Conservation (phyloP, 371 early-diverging fungal species). For the Homolaphlyctis polyrhiza region DNA sequence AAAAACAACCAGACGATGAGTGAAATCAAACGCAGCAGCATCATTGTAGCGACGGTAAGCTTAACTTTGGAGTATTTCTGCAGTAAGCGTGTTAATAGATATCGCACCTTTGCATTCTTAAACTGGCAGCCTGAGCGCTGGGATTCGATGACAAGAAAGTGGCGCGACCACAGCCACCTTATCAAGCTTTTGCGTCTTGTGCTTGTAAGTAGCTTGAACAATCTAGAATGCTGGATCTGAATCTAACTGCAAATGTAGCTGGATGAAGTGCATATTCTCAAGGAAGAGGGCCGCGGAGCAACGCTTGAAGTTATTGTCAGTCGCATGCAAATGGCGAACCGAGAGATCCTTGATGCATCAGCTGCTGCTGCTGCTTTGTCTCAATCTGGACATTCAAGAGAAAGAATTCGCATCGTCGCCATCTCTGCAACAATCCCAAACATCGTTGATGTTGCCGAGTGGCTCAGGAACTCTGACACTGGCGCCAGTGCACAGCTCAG, state of each 20-base stretch:
- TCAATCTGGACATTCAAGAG: no score
- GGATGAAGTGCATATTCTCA: slow-evolving; percentile 69
- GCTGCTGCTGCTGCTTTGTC: background rate
- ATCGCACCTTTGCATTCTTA: slow-evolving; percentile 48
- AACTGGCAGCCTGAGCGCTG: slow-evolving; percentile 80
- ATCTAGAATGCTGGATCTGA: background rate
- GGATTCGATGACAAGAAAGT: slow-evolving; percentile 65
- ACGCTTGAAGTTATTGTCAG: slow-evolving; percentile 60
- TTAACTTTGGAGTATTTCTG: background rate
- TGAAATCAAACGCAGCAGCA: slow-evolving; percentile 27
- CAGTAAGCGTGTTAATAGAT: background rate
- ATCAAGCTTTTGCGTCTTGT: slow-evolving; percentile 32
- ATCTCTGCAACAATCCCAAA: slow-evolving; percentile 89
- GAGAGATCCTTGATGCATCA: slow-evolving; percentile 9
- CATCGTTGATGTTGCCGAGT: slow-evolving; percentile 67
- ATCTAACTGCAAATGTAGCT: slow-evolving; percentile 22
- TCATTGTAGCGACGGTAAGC: slow-evolving; percentile 21
- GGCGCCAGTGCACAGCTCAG: background rate
- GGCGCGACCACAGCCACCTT: slow-evolving; percentile 37
- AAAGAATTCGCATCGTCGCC: slow-evolving; percentile 64
- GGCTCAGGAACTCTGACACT: slow-evolving; percentile 44
- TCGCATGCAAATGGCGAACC: slow-evolving; percentile 40
- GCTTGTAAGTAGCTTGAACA: slow-evolving; percentile 15
- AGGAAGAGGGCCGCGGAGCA: slow-evolving; percentile 54
- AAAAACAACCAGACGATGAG: slow-evolving; percentile 30